phyloP scores from a whole-genome alignment of 1,284 basidiomycete genomes.

The Agaricales sp. region DNA sequence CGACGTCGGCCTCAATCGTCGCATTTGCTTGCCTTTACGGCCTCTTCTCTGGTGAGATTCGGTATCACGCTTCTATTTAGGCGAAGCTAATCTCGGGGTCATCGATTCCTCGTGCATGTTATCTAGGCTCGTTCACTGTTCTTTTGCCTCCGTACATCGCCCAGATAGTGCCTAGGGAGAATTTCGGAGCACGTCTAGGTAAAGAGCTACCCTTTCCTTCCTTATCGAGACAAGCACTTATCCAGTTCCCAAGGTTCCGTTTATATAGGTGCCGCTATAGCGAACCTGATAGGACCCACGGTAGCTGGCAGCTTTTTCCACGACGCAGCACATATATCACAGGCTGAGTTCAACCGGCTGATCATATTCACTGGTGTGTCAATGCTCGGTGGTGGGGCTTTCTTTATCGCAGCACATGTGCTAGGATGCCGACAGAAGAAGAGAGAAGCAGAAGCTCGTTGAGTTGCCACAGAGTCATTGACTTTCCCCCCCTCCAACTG shows the following conservation, averaged over 20 bases:
- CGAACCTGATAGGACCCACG: slow-evolving; percentile 19
- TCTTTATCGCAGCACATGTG: background rate
- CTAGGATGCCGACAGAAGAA: too few species aligned
- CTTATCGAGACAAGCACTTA: background rate
- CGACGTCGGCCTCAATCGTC: slow-evolving; percentile 16
- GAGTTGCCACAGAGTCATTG: too few species aligned
- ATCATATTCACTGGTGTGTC: slow-evolving; percentile 22
- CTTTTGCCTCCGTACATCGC: slow-evolving; percentile 20
- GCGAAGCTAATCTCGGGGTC: background rate
- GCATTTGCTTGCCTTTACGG: slow-evolving; percentile 24
- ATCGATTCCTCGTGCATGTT: background rate
- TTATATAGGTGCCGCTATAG: slow-evolving; percentile 18
- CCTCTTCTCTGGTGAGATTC: slow-evolving; percentile 17
- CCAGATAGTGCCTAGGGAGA: slow-evolving; percentile 17
- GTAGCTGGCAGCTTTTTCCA: slow-evolving; percentile 23
- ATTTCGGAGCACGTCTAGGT: slow-evolving; percentile 20
- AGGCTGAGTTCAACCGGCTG: slow-evolving; percentile 18
- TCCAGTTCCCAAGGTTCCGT: slow-evolving; percentile 15
- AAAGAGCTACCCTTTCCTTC: slow-evolving; percentile 2
- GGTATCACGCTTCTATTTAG: background rate
- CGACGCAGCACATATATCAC: slow-evolving; percentile 9
- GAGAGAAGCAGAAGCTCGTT: too few species aligned
- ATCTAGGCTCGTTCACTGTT: slow-evolving; percentile 17
- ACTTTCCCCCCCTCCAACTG: too few species aligned
- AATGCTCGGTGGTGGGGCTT: background rate